Percentiles rank a stretch among this genome's conserved stretches.
These are phyloP conservation scores for Vanderwaltozyma tropicalis DNA, from an alignment of 805 yeast genomes.

Conservation along the genomic window DNA sequence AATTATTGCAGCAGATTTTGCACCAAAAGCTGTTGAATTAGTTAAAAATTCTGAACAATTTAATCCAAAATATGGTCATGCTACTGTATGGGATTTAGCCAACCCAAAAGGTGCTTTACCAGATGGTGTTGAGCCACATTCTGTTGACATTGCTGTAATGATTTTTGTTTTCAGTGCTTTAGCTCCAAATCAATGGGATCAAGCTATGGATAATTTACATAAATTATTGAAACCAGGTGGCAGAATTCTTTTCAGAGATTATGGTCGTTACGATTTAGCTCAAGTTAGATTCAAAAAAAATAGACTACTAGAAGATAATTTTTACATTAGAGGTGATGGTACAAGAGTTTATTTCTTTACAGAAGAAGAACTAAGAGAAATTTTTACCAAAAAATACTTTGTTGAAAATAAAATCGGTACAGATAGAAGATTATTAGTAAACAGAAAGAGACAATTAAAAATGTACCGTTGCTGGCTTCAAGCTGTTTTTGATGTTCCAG, in stretches of 20 bases:
- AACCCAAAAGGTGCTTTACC: constrained; percentile 67
- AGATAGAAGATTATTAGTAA: constrained; percentile 83
- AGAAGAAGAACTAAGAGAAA: constrained; percentile 74
- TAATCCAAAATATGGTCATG: constrained; percentile 52
- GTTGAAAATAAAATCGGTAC: constrained; percentile 71
- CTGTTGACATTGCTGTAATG: constrained; percentile 89
- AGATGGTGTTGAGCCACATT: constrained; percentile 67
- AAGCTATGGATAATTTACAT: constrained; percentile 61
- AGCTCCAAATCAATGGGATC: constrained; percentile 82
- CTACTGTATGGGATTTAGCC: constrained; percentile 93
- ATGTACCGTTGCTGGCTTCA: constrained; percentile 98
- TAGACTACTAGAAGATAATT: constrained; percentile 79
- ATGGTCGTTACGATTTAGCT: constrained; percentile 92
- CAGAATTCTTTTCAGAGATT: constrained; percentile 77
- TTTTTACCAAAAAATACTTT: constrained; percentile 55
- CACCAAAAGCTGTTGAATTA: constrained; percentile 79
- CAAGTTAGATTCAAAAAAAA: constrained; percentile 88
- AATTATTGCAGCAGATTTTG: constrained; percentile 82
- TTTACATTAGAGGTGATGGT: constrained; percentile 95
- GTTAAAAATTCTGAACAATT: constrained; percentile 59
- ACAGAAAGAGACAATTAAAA: constrained; percentile 82
- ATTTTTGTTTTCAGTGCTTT: constrained; percentile 89
- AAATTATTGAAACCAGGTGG: constrained; percentile 89
- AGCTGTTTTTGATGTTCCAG: constrained; percentile 59
- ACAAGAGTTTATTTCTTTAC: constrained; percentile 95